A percentile compares a stretch with the other conserved stretches of the same genome.
phyloP scores from a whole-genome alignment of 179 eudicot species.

The Actinidia chinensis region DNA sequence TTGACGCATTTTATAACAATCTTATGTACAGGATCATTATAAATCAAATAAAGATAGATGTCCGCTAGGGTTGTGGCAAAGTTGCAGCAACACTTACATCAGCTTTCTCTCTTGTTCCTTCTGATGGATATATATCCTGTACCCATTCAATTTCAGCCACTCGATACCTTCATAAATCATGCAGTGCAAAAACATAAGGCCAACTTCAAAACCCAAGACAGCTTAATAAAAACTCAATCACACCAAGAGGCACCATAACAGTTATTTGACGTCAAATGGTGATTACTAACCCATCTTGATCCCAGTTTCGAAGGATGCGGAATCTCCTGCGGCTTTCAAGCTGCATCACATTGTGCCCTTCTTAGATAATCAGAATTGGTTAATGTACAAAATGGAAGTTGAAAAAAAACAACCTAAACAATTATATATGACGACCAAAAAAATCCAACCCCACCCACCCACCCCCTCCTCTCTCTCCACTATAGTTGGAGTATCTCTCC shows the following conservation, averaged over 20 bases:
- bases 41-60: neutral
- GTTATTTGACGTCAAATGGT: neutral
- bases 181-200: slow-evolving; percentile 6
- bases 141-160: slow-evolving; percentile 95
- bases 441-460: neutral
- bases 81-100: slow-evolving; percentile 33
- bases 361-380: neutral
- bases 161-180: slow-evolving; percentile 60
- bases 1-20: slow-evolving; percentile 10
- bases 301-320: slow-evolving; percentile 79
- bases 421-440: neutral
- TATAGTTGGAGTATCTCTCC: neutral
- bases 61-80: neutral
- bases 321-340: slow-evolving; percentile 96
- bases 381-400: neutral
- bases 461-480: too few relatives aligned
- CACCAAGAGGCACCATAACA: neutral
- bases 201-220: slow-evolving; percentile 11
- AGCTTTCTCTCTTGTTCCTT: slow-evolving; percentile 65
- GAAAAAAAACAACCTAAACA: neutral
- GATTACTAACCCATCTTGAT: slow-evolving; percentile 92
- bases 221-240: neutral
- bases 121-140: slow-evolving; percentile 57
- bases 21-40: slow-evolving; percentile 7
- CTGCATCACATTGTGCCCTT: slow-evolving; percentile 39